A percentile compares a stretch with the other conserved stretches of the same genome.
These are phyloP conservation scores for Calocybe cyanea DNA, from an alignment of 768 basidiomycete genomes.

Conservation along the genomic window DNA sequence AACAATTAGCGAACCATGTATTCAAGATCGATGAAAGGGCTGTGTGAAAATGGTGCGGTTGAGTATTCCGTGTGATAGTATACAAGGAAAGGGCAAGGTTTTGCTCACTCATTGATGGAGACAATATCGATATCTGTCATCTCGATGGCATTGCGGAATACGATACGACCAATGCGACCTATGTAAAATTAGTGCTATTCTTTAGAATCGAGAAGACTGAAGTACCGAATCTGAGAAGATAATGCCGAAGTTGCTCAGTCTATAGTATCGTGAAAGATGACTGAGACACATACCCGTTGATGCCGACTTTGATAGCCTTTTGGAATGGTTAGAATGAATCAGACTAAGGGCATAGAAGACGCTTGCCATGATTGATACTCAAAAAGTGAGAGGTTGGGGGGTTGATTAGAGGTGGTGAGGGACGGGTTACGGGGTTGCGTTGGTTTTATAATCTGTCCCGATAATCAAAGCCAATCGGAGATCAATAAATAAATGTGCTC, in stretches of 20 bases:
- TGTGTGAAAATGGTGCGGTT: slow-evolving; percentile 26
- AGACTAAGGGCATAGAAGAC: too few relatives aligned
- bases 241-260: slow-evolving; percentile 1
- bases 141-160: slow-evolving; percentile 88
- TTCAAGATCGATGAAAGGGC: slow-evolving; percentile 94
- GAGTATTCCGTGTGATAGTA: neutral
- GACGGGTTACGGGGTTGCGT: too few relatives aligned
- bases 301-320: slow-evolving; percentile 95
- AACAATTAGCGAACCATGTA: slow-evolving; percentile 74
- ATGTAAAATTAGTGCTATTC: slow-evolving; percentile 9
- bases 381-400: too few relatives aligned
- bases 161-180: slow-evolving; percentile 99
- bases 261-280: slow-evolving; percentile 10
- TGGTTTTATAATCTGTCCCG: too few relatives aligned
- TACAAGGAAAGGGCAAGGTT: neutral
- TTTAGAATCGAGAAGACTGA: neutral
- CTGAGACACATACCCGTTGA: slow-evolving; percentile 75
- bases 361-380: too few relatives aligned
- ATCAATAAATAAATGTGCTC: neutral
- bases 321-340: too few relatives aligned
- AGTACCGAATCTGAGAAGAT: slow-evolving; percentile 62
- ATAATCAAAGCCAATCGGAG: slow-evolving; percentile 36
- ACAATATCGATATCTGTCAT: slow-evolving; percentile 77
- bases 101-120: slow-evolving; percentile 87
- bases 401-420: too few relatives aligned